Conservation (phyloP, 1,139 yeast genomes). For the Lodderomyces margitis region DNA sequence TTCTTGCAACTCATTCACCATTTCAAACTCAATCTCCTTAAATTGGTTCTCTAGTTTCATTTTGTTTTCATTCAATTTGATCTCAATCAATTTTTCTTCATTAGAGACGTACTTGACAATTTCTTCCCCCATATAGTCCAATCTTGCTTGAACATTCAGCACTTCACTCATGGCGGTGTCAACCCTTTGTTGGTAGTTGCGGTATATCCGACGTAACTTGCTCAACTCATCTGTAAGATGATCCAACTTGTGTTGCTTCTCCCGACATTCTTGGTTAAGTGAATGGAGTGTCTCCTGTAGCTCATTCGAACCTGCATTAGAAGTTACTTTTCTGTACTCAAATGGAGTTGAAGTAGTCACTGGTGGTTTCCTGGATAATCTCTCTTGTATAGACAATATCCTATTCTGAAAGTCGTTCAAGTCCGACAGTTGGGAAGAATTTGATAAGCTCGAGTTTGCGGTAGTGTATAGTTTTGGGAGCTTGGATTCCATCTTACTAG, state of each 20-base stretch:
- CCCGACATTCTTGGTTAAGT: conserved; percentile 16
- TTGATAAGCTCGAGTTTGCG: conserved; percentile 2
- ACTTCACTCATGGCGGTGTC: conserved; percentile 20
- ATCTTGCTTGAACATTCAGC: conserved; percentile 19
- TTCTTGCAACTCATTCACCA: conserved; percentile 28
- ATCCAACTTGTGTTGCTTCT: conserved; percentile 13
- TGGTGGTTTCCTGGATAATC: conserved; percentile 12
- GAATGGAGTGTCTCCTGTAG: conserved; percentile 18
- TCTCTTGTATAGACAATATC: conserved; percentile 12
- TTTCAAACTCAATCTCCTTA: conserved; percentile 32
- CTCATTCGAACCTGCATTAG: conserved; percentile 8
- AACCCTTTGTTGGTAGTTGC: conserved; percentile 21
- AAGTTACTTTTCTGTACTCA: background rate
- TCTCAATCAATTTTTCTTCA: conserved; percentile 26
- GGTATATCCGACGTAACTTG: conserved; percentile 23
- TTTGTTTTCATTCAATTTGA: conserved; percentile 23
- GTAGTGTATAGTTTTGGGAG: conserved; percentile 10
- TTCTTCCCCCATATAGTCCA: conserved; percentile 27
- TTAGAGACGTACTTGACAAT: conserved; percentile 28
- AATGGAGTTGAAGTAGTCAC: conserved; percentile 4
- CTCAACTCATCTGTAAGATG: conserved; percentile 22
- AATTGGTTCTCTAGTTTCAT: conserved; percentile 26
- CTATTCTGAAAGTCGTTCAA: conserved; percentile 10
- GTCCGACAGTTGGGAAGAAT: conserved; percentile 5
- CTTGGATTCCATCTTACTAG: conserved; percentile 11